Evolutionary conservation across 1,139 yeast species (phyloP).

Genomic region (Sugiyamaella sp.): DNA sequence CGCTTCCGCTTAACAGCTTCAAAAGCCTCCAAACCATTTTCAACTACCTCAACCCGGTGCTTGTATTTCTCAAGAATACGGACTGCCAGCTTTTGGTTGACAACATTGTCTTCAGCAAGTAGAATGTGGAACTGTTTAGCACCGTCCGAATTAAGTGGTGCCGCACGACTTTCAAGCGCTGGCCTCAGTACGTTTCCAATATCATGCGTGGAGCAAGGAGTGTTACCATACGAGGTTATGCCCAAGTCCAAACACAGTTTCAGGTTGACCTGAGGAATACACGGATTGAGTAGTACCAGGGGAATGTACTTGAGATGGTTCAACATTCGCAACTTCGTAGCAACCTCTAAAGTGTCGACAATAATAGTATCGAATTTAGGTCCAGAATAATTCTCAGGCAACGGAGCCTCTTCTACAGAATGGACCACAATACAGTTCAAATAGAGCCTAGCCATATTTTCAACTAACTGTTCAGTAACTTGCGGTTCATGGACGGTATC

Average conservation of each 20-base stretch:
- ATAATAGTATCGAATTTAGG: conserved; percentile 74
- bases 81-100: conserved; percentile 84
- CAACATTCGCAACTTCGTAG: conserved; percentile 64
- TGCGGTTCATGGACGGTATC: conserved; percentile 62
- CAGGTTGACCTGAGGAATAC: conserved; percentile 78
- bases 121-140: conserved; percentile 73
- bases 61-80: conserved; percentile 81
- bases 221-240: conserved; percentile 83
- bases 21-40: conserved; percentile 80
- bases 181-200: conserved; percentile 82
- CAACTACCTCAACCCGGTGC: conserved; percentile 80
- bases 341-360: conserved; percentile 77
- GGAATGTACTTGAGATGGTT: conserved; percentile 84
- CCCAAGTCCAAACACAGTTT: conserved; percentile 83
- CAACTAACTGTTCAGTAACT: conserved; percentile 56
- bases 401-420: conserved; percentile 48
- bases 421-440: conserved; percentile 49
- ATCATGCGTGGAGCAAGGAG: conserved; percentile 81
- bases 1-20: conserved; percentile 69
- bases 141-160: conserved; percentile 79
- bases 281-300: conserved; percentile 72
- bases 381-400: conserved; percentile 44
- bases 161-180: conserved; percentile 79
- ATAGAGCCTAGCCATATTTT: conserved; percentile 49
- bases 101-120: conserved; percentile 85